phyloP scores from a whole-genome alignment of 495 filamentous ascomycete genomes.

The Cudoniella acicularis region DNA sequence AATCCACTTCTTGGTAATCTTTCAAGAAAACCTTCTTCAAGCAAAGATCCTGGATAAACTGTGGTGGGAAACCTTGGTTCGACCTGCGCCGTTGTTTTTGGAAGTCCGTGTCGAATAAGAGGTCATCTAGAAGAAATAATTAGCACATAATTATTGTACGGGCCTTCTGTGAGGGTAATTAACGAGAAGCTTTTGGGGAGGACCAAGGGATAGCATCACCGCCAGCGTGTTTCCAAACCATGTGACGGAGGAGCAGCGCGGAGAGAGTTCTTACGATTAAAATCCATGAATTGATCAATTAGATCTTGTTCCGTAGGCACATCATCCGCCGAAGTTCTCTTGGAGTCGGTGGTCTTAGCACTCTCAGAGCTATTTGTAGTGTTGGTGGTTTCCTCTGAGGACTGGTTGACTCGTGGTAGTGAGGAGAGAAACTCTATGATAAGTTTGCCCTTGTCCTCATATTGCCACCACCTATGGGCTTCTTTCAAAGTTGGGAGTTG shows the following conservation, averaged over 20 bases:
- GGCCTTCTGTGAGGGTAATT: too few relatives aligned
- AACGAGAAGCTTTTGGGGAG: too few relatives aligned
- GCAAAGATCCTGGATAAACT: background rate
- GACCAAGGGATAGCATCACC: too few relatives aligned
- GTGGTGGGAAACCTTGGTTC: constrained; percentile 4
- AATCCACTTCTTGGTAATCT: constrained; percentile 14
- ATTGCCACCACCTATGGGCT: constrained; percentile 14
- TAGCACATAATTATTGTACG: too few relatives aligned
- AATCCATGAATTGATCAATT: constrained; percentile 20
- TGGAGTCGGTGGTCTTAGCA: background rate
- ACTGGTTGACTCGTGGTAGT: constrained; percentile 4
- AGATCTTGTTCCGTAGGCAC: background rate
- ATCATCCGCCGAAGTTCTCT: background rate
- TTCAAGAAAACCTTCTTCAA: background rate
- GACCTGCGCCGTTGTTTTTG: background rate
- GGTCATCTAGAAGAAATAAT: background rate
- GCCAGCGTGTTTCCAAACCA: too few relatives aligned
- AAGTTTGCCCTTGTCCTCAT: constrained; percentile 6
- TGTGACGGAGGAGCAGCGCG: background rate
- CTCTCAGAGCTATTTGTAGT: background rate
- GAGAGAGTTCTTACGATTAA: background rate
- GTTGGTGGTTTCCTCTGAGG: background rate
- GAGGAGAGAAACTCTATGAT: constrained; percentile 16
- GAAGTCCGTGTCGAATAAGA: constrained; percentile 6
- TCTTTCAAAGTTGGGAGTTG: constrained; percentile 10